Base-by-base conservation (phyloP, 352 stramenopile genomes). In the Pythium angustatum region DNA sequence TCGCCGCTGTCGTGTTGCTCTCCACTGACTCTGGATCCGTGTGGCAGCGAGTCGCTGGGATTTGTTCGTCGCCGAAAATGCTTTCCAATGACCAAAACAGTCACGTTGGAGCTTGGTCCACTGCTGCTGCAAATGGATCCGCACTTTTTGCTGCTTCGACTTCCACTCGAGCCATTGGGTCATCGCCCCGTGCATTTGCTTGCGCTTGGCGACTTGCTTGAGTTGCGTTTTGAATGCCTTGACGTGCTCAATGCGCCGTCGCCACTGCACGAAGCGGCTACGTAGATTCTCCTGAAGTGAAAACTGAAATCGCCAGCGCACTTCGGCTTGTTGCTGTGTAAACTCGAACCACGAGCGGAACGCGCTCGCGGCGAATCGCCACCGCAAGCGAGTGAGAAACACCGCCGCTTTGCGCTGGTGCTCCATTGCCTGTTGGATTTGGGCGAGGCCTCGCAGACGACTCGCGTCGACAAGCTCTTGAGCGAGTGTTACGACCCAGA, bases 271-370 rank as follows among this genome's bases (percentile, higher is more conserved):
- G 31, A 71, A 65, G n/a, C 64, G 64, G 24, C 40, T 48, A 15
- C 56, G 56, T 8, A 66, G 27, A 22, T 58, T 54, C 24, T 71
- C 47, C 9, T 65, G 40, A 17, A 66, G 17, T 4, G 50, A 33
- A 22, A 62, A 62, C 22, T 62, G 64, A 27, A 66, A 71, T 12
- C 64, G 55, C 64, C 56, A 71, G n/a, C 43, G 27, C 22, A 71
- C 64, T 62, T 71, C 64, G 30, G 55, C 48, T 28, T 71, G 64
- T 4, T 45, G 58, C 34, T 71, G 64, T 5, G 64, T 58, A 43
- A 58, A 61, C 41, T 65, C 27, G 26, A 58, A 61, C 64, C 64
- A 71, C 50, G 55, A 66, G 12, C 49, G 55, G 33, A 71, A 66
- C 21, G 56, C 64, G 24, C 50, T 55, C 3, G 56, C 48, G 5